These are phyloP conservation scores for Phytophthora cactorum DNA, from an alignment of 352 stramenopile species.

Conservation along the genomic window DNA sequence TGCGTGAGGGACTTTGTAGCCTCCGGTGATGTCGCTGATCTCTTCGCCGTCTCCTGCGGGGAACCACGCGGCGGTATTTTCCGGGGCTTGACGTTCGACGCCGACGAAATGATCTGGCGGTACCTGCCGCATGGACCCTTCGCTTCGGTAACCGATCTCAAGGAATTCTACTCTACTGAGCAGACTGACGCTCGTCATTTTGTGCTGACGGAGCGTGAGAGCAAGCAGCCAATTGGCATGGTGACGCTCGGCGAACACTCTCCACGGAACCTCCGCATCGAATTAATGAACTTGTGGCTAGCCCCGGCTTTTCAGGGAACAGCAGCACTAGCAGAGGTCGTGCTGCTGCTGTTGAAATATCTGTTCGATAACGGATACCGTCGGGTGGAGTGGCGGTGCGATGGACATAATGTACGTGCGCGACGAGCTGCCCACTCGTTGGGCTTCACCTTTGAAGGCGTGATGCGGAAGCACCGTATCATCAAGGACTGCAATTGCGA, in stretches of 20 bases:
- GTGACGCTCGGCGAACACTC: slow-evolving; percentile 77
- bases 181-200: slow-evolving; percentile 55
- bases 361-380: slow-evolving; percentile 85
- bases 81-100: slow-evolving; percentile 62
- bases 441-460: slow-evolving; percentile 89
- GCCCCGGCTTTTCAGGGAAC: slow-evolving; percentile 76
- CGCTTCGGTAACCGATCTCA: slow-evolving; percentile 40
- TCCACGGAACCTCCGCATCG: slow-evolving; percentile 76
- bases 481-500: slow-evolving; percentile 87
- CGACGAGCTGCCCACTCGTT: slow-evolving; percentile 78
- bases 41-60: slow-evolving; percentile 64
- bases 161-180: slow-evolving; percentile 43
- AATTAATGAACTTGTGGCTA: slow-evolving; percentile 86
- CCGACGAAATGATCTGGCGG: slow-evolving; percentile 82
- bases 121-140: slow-evolving; percentile 77
- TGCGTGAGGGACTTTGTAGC: slow-evolving; percentile 53
- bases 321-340: slow-evolving; percentile 51
- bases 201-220: slow-evolving; percentile 65
- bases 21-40: slow-evolving; percentile 28
- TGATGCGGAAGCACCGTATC: slow-evolving; percentile 88
- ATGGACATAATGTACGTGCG: slow-evolving; percentile 88
- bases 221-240: slow-evolving; percentile 74
- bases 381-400: slow-evolving; percentile 87
- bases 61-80: slow-evolving; percentile 60
- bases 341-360: slow-evolving; percentile 75